Evolutionary conservation across 164 flowering plant species (phyloP).

Genomic region (Dillenia turbinata): DNA sequence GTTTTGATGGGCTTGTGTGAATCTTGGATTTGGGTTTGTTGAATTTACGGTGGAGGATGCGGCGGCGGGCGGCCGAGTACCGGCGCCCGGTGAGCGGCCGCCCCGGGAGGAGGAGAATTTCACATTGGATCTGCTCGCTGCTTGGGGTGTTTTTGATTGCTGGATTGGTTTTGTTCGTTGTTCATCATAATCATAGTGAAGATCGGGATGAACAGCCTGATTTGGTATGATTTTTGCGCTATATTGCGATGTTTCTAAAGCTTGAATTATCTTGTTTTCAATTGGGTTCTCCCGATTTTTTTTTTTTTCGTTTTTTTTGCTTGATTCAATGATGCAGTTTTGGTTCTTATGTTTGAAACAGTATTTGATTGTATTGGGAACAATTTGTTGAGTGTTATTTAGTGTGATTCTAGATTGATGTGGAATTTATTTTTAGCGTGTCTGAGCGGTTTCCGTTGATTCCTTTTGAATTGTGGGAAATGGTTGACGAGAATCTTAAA

Average conservation of each 20-base stretch:
- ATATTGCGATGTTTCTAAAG: no score
- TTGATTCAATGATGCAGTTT: no score
- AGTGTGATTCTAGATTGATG: no score
- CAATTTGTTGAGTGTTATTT: no score
- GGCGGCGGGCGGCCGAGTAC: constrained; percentile 81
- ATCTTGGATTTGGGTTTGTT: constrained; percentile 33
- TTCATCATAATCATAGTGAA: constrained; percentile 67
- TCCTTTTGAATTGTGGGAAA: no score
- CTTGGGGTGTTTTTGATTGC: constrained; percentile 50
- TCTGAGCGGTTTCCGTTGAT: no score
- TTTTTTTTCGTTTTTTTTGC: no score
- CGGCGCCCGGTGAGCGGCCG: constrained; percentile 74
- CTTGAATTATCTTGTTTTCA: no score
- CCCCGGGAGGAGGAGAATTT: constrained; percentile 68
- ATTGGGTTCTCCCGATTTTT: background rate
- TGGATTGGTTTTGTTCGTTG: constrained; percentile 57
- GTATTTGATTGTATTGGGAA: no score
- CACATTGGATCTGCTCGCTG: constrained; percentile 82
- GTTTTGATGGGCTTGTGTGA: constrained; percentile 14
- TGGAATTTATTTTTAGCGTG: no score
- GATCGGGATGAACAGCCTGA: constrained; percentile 27
- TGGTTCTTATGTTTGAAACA: no score
- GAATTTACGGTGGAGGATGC: constrained; percentile 48
- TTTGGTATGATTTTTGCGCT: background rate
- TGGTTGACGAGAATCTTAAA: no score